Base-by-base conservation (phyloP, 148 eudicot genomes). In the Persicaria maculosa region DNA sequence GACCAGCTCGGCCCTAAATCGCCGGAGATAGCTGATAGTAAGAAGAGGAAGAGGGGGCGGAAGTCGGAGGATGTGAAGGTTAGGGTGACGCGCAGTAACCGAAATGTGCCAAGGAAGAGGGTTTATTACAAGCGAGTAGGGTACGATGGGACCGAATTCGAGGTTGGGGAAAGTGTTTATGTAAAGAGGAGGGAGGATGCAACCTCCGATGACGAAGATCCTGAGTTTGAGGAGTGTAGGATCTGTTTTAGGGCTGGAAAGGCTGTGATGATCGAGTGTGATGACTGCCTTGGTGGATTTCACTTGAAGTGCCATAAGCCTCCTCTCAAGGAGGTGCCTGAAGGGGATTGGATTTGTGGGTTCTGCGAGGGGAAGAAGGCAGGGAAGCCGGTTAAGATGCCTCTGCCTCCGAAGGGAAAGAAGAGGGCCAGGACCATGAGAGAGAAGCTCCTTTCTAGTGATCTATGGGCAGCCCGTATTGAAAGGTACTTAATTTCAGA, bases 221-320 rank as follows among this genome's bases (percentile, higher is more conserved):
- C 96, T 0, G 98, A 88, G 61, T 79, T 84, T 55, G 99, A 96
- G 85, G 97, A 95, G 72, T 96, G 97, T 73, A 82, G 87, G 78
- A 85, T 92, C 40, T 96, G 98, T 82, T 90, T 85, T 64, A 91
- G 77, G 65, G 83, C 78, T 62, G 93, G 96, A 31, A 84, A 67
- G 75, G 73, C 52, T 12, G 69, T 91, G 76, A 91, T 94, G 99
- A 83, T 92, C 68, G 99, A 95, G 78, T 95, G 97, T 64, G 99
- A 92, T 82, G 92, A 90, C 61, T 96, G 99, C 69, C 82, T 96
- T 57, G 84, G 84, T 79, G 99, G 99, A 74, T 96, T 92, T 79
- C 99, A 96, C 76, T 85, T 96, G 86, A 92, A 90, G 77, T 96
- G 99, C 68, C 74, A 90, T 81, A 96, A 85, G 80, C 96, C 99